Base-by-base conservation (phyloP, 2,329 filamentous ascomycete species). In the Metarhizium album region DNA sequence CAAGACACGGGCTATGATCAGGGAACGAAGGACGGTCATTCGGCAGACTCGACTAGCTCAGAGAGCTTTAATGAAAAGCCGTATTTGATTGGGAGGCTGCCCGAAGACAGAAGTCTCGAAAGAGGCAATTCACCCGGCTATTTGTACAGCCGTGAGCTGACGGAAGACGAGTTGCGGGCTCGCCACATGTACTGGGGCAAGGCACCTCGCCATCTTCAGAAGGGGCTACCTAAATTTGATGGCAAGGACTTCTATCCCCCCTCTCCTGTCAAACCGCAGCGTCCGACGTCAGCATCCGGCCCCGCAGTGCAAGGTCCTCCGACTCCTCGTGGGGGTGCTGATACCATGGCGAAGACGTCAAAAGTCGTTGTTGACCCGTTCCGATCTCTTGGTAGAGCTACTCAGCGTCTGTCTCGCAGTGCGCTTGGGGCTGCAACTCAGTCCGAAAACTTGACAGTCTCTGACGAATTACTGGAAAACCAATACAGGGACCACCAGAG, bases 191-290 rank as follows among this genome's bases (percentile, higher is more conserved):
- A 81, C 60, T 84, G 79, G 78, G 79, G 76, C 9, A 74, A 76
- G 42, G 73, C 75, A 16, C 73, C 79, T 42, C 70, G 66, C 29
- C 71, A 74, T 55, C 69, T 71, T 13, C 69, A 74, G 46, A 70
- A 67, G 33, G 76, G 78, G 2, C 66, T 83, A 40, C 80, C 80
- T 33, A 83, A 80, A 61, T 84, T 80, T 57, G 80, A 84, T 56
- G 80, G 81, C 23, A 82, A 80, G 60, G 73, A 83, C 60, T 83
- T 83, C 57, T 83, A 82, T 54, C 77, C 75, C 29, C 67, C 77
- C 3, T 82, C 79, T 0, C 76, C 78, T 1, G 61, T 43, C 24
- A 56, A 55, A 22, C 45, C 42, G 35, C 40, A 46, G 3, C 7
- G 14, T 18, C 45, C 40, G n/a, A 48, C 46, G 16, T 46, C 38